phyloP scores from a whole-genome alignment of 208 protist species.

The Crithidia mellificae region DNA sequence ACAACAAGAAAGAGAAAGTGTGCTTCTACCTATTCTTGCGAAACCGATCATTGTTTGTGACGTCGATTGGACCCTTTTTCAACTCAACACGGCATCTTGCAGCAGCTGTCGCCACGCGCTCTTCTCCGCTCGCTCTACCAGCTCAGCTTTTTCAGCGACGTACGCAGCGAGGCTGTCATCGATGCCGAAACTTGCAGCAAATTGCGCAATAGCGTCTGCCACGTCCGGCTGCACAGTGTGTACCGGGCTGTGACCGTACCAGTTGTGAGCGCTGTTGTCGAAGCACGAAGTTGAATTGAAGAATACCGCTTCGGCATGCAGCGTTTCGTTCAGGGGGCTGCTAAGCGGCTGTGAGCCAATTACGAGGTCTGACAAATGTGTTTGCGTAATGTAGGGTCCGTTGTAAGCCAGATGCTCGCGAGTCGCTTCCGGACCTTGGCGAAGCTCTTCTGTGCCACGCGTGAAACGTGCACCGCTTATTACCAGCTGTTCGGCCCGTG shows the following conservation, averaged over 20 bases:
- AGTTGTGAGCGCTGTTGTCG: constrained; percentile 12
- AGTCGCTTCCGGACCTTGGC: constrained; percentile 26
- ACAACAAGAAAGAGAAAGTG: no score
- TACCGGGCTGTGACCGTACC: constrained; percentile 65
- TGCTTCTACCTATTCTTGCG: no score
- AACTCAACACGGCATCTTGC: background rate
- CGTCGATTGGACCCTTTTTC: background rate
- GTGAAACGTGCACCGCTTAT: constrained; percentile 44
- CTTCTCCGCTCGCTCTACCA: constrained; percentile 21
- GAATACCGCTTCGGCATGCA: constrained; percentile 20
- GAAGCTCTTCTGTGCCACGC: background rate
- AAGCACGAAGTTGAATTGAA: constrained; percentile 28
- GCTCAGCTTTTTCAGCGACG: constrained; percentile 37
- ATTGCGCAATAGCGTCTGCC: constrained; percentile 29
- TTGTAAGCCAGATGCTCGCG: constrained; percentile 40
- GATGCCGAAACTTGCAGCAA: constrained; percentile 42
- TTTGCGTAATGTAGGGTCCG: constrained; percentile 54
- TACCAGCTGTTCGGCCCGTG: constrained; percentile 34
- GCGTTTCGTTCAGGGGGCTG: constrained; percentile 17
- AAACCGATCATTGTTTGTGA: no score
- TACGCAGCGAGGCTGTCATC: constrained; percentile 65
- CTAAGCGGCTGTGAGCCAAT: background rate
- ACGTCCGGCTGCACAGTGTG: constrained; percentile 58
- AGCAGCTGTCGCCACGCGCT: constrained; percentile 27
- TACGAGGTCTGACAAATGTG: constrained; percentile 38